Evolutionary conservation across 129 eudicot genomes (phyloP).

Genomic region (Dittrichia graveolens): DNA sequence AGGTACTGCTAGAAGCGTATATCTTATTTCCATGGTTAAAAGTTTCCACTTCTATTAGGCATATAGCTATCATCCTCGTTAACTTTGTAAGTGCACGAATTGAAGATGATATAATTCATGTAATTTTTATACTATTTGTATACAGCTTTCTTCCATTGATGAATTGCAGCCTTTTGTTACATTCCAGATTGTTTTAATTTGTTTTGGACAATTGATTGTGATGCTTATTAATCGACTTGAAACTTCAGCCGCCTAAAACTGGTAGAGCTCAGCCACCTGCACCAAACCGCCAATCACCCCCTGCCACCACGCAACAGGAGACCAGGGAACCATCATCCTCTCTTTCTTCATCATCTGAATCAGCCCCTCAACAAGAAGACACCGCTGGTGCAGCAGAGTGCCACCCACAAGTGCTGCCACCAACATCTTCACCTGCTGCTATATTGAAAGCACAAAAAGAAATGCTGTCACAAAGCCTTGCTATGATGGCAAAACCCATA

Average conservation of each 20-base stretch:
- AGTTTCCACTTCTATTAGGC: not conserved
- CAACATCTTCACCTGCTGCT: conserved; percentile 40
- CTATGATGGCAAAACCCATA: conserved; percentile 33
- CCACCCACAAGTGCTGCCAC: conserved; percentile 28
- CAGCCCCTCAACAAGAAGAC: conserved; percentile 42
- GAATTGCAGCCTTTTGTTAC: no score
- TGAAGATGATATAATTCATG: not conserved
- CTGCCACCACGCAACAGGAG: conserved; percentile 33
- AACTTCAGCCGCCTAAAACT: conserved; percentile 47
- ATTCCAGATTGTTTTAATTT: not conserved
- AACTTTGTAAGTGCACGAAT: not conserved
- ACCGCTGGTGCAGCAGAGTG: conserved; percentile 20
- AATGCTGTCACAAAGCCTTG: conserved; percentile 33
- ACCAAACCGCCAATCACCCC: conserved; percentile 37
- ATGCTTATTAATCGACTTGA: conserved; percentile 2
- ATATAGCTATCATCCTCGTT: not conserved
- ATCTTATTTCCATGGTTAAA: no score
- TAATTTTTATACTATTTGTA: not conserved
- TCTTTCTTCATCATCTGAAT: conserved; percentile 44
- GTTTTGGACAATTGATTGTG: not conserved
- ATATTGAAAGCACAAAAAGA: conserved; percentile 41
- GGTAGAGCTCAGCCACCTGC: conserved; percentile 45
- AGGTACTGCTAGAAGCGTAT: no score
- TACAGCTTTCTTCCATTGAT: not conserved
- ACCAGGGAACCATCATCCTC: conserved; percentile 47